Base-by-base conservation (phyloP, 768 basidiomycete genomes). In the Lentinula sp. region DNA sequence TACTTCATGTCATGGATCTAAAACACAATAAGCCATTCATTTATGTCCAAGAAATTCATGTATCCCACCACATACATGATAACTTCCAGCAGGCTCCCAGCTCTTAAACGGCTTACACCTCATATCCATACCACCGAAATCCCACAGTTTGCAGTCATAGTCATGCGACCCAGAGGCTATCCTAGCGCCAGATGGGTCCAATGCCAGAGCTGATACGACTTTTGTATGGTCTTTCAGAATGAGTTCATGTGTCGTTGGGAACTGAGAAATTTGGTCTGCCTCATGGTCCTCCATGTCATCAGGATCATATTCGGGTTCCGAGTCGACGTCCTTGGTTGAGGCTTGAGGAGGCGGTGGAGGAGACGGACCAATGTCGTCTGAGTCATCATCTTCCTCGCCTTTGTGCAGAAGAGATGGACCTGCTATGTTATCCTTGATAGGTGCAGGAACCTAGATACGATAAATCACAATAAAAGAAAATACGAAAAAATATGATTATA, bases 131-230 rank as follows among this genome's bases (percentile, higher is more conserved):
- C 97, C 97, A 66, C 96, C 96, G 74, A 98, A 98, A 74, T 99
- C 97, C 95, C 96, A 99, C 58, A 99, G 74, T 76, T 98, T 98
- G 74, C 90, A 88, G 73, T 99, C 97, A 70, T 98, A 98, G 72
- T 99, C 97, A 75, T 98, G 89, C 18, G 93, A 93, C 15, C 97
- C 97, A 8, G 93, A 91, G 16, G 92, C 75, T 34, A 99, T 75
- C 39, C 97, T 86, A 11, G 96, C 95, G 61, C 97, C 97, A 21
- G 95, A 92, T 6, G 95, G 92, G 73, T 99, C 97, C 51, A 98
- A 77, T 0, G 94, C 81, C 18, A 99, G 78, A 4, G 97, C 94
- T 23, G 95, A 93, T 18, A 98, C 86, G 57, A 97, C 93, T 76
- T 98, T 99, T 13, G 84, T 88, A 70, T 99, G 97, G 74, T 98